Evolutionary conservation across 73 alveolate genomes (phyloP), one percentile per base, ranked within the genome.

Genomic region (Halteria grandinella): DNA sequence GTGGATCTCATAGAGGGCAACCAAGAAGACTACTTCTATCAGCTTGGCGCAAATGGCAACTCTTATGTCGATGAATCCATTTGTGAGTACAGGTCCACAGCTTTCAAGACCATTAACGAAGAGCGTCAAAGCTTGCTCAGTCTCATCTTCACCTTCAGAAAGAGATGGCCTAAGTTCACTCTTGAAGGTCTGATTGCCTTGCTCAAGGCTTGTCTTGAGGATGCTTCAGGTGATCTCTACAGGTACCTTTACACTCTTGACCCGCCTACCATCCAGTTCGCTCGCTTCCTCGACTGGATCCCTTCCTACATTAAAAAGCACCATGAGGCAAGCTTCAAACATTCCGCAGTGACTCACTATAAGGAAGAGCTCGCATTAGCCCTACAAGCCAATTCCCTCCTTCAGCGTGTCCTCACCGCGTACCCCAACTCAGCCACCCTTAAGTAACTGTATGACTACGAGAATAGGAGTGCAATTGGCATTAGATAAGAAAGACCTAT

Each of bases 231-330:
- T 1, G 15, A n/a, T 8, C 45, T 79, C 11, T 24, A 33, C 1
- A 21, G 29, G 25, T 83, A 40, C 25, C 18, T 73, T 33, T 43
- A 59, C 33, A 55, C 48, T 6, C n/a, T 73, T 7, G 87, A 85
- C 25, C 92, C 92, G 23, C 84, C 92, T 31, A 83, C 69, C 40
- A 75, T 75, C 49, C 53, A 31, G 64, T 75, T 17, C 48, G 55
- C 62, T 14, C 25, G 59, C 15, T 83, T 52, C 39, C 21, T 75
- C 5, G 83, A 83, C 51, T 83, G 92, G 88, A 59, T 83, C 7
- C 60, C 32, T 21, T 60, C 83, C 17, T 83, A 34, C 40, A 36
- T 83, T 33, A 0, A 75, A 27, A n/a, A n/a, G n/a, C n/a, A n/a
- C n/a, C n/a, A n/a, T n/a, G n/a, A n/a, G n/a, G n/a, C n/a, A n/a